Percentiles rank a stretch among this genome's conserved stretches.
Evolutionary conservation across 1,139 yeast species (phyloP).

Genomic region (Candida glucosophila): DNA sequence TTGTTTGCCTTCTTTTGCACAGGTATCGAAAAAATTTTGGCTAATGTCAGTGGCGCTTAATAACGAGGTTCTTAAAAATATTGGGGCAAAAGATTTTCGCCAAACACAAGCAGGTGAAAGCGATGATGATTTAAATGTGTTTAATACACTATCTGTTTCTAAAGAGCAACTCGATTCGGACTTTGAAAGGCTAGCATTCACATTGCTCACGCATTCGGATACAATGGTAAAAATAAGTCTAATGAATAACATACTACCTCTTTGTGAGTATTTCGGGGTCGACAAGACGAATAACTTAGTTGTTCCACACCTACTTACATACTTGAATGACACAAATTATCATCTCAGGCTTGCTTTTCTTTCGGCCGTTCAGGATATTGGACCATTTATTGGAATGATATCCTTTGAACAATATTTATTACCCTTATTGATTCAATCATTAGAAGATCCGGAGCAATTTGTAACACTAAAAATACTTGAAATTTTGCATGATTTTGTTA

Average conservation of each 20-base stretch:
- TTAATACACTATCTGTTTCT: constrained; percentile 13
- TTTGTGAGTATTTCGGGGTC: constrained; percentile 78
- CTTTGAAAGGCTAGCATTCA: constrained; percentile 59
- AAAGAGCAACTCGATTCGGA: constrained; percentile 25
- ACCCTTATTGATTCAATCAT: constrained; percentile 75
- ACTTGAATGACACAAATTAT: constrained; percentile 71
- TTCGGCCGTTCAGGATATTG: constrained; percentile 66
- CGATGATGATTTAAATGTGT: constrained; percentile 17
- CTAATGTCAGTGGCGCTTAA: constrained; percentile 43
- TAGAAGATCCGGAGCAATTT: constrained; percentile 75
- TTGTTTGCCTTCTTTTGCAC: constrained; percentile 64
- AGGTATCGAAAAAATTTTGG: constrained; percentile 53
- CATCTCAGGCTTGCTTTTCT: constrained; percentile 64
- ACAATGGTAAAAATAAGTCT: constrained; percentile 63
- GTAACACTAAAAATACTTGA: constrained; percentile 72
- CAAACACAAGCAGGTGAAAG: constrained; percentile 4
- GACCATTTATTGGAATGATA: constrained; percentile 72
- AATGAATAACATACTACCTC: constrained; percentile 57
- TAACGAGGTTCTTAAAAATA: constrained; percentile 14
- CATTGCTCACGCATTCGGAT: constrained; percentile 61
- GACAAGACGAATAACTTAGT: constrained; percentile 84
- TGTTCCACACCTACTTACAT: constrained; percentile 84
- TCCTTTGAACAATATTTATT: constrained; percentile 82
- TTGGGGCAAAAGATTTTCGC: neutral
- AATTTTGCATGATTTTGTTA: constrained; percentile 39